phyloP scores from a whole-genome alignment of 768 basidiomycete genomes.

The Kwoniella dendrophila region DNA sequence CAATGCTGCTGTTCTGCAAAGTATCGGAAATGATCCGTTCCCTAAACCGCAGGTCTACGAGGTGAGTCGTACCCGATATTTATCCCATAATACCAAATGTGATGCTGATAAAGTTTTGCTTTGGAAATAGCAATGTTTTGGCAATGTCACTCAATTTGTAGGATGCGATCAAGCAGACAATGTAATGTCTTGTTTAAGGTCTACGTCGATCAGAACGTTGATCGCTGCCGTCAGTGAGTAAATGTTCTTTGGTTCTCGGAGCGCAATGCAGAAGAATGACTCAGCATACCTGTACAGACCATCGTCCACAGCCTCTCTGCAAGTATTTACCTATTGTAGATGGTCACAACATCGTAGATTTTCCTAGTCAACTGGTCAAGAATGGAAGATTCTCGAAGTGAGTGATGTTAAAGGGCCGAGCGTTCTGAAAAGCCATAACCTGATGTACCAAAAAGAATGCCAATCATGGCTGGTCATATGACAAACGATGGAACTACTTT shows the following conservation, averaged over 20 bases:
- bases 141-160: conserved; percentile 25
- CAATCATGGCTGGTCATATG: conserved; percentile 33
- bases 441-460: conserved; percentile 10
- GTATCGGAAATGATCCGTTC: conserved; percentile 37
- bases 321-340: conserved; percentile 36
- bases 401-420: not conserved
- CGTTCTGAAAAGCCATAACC: not conserved
- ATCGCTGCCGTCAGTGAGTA: conserved; percentile 34
- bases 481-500: conserved; percentile 35
- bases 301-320: conserved; percentile 30
- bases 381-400: conserved; percentile 22
- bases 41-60: conserved; percentile 22
- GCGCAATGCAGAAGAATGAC: too few relatives aligned
- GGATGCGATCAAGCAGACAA: conserved; percentile 28
- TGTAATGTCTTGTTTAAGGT: conserved; percentile 25
- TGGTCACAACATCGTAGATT: conserved; percentile 25
- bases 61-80: conserved; percentile 8
- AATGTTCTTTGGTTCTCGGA: not conserved
- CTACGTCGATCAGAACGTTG: conserved; percentile 14
- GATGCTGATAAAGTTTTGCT: not conserved
- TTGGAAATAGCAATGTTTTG: conserved; percentile 24
- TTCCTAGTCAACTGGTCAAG: conserved; percentile 19
- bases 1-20: conserved; percentile 32
- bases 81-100: not conserved
- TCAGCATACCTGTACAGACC: conserved; percentile 16